Percentiles rank a stretch among this genome's conserved stretches.
phyloP scores from a whole-genome alignment of 2,329 filamentous ascomycete species.

The Beauveria brongniartii region DNA sequence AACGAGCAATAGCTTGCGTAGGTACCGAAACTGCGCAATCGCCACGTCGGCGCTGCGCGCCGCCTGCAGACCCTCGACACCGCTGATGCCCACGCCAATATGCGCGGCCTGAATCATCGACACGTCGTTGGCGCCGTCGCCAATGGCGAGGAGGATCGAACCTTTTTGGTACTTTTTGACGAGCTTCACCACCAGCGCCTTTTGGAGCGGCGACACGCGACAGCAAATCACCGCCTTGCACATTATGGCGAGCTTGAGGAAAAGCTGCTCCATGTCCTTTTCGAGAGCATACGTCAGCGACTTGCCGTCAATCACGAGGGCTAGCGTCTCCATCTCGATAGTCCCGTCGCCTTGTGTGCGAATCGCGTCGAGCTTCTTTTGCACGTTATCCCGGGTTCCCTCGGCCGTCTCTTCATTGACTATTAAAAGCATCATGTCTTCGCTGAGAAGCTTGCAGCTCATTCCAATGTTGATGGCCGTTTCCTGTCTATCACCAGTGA shows the following conservation, averaged over 20 bases:
- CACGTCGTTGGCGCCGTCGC: conserved; percentile 97
- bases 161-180: conserved; percentile 89
- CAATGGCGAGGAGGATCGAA: conserved; percentile 87
- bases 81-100: conserved; percentile 95
- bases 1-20: conserved; percentile 87
- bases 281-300: conserved; percentile 90
- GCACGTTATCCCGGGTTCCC: conserved; percentile 77
- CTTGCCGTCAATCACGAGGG: conserved; percentile 92
- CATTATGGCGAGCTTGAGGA: conserved; percentile 85
- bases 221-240: conserved; percentile 99
- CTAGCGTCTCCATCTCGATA: conserved; percentile 76
- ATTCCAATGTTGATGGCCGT: conserved; percentile 99
- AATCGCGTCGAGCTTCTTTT: conserved; percentile 90
- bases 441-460: conserved; percentile 96
- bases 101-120: conserved; percentile 99
- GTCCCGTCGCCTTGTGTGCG: conserved; percentile 69
- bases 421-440: conserved; percentile 97
- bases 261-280: conserved; percentile 85
- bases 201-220: conserved; percentile 93
- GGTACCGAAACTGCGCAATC: conserved; percentile 90
- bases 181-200: conserved; percentile 94
- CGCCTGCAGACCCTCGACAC: conserved; percentile 92
- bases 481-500: conserved; percentile 95
- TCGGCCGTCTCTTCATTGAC: conserved; percentile 81
- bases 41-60: conserved; percentile 92